A percentile compares a stretch with the other conserved stretches of the same genome.
These are phyloP conservation scores for Conticribra guillardii DNA, from an alignment of 108 stramenopile species.

Conservation along the genomic window DNA sequence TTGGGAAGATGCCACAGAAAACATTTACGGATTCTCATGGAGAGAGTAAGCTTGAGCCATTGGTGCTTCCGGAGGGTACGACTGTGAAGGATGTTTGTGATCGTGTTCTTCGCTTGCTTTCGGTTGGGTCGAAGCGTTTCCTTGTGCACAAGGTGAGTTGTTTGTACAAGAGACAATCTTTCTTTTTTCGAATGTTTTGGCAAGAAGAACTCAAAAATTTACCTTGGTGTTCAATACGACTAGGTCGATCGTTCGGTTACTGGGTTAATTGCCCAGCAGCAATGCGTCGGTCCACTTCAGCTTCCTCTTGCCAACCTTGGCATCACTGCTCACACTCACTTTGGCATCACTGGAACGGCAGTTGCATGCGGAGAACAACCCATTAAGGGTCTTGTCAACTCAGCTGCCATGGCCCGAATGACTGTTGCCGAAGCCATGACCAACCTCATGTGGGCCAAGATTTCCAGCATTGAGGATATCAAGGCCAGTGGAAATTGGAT, in stretches of 20 bases:
- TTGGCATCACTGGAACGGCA: slow-evolving; percentile 94
- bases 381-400: slow-evolving; percentile 93
- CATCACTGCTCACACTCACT: slow-evolving; percentile 95
- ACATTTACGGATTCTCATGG: slow-evolving; percentile 86
- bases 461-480: slow-evolving; percentile 91
- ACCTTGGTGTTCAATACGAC: background rate
- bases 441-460: slow-evolving; percentile 98
- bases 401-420: slow-evolving; percentile 96
- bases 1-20: slow-evolving; percentile 99
- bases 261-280: slow-evolving; percentile 99
- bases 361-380: slow-evolving; percentile 98
- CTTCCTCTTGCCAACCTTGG: slow-evolving; percentile 96
- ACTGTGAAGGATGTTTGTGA: slow-evolving; percentile 78
- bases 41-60: slow-evolving; percentile 61
- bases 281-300: slow-evolving; percentile 99
- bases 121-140: slow-evolving; percentile 99
- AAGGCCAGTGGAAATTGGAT: slow-evolving; percentile 99
- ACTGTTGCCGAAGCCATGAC: slow-evolving; percentile 98
- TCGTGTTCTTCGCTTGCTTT: slow-evolving; percentile 92
- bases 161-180: too few relatives aligned
- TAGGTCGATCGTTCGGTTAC: slow-evolving; percentile 96
- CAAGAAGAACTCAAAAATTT: too few relatives aligned
- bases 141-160: slow-evolving; percentile 93
- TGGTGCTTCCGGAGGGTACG: slow-evolving; percentile 72
- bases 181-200: too few relatives aligned